Percentiles rank a stretch among this genome's conserved stretches.
These are phyloP conservation scores for Silene latifolia DNA, from an alignment of 148 eudicot genomes.

Conservation along the genomic window DNA sequence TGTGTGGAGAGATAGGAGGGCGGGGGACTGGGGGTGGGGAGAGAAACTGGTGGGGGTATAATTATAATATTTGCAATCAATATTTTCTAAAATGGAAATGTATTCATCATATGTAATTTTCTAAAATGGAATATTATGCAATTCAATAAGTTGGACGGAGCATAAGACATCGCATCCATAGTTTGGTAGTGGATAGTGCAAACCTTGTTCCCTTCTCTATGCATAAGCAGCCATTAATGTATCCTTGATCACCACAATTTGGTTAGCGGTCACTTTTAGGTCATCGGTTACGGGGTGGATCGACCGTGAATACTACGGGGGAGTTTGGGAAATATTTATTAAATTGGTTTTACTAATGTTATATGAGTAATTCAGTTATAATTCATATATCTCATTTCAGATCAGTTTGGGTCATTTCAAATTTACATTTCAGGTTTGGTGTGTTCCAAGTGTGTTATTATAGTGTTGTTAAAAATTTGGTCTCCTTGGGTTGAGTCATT, in stretches of 20 bases:
- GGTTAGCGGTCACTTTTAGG: neutral
- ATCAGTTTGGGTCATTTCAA: neutral
- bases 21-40: neutral
- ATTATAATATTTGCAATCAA: neutral
- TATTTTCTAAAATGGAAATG: neutral
- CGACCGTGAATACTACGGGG: too few relatives aligned
- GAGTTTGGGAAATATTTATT: too few relatives aligned
- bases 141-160: neutral
- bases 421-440: neutral
- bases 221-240: neutral
- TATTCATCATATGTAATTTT: neutral
- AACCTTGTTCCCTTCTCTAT: neutral
- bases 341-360: too few relatives aligned
- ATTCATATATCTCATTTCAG: too few relatives aligned
- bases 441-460: neutral
- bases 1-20: neutral
- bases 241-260: neutral
- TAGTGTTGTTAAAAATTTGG: neutral
- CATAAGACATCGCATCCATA: neutral
- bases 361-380: too few relatives aligned
- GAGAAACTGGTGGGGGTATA: neutral
- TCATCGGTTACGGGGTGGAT: neutral
- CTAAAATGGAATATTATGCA: neutral
- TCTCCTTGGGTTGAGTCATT: neutral
- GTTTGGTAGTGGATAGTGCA: neutral